Evolutionary conservation across 805 yeast genomes (phyloP), one percentile per base, ranked within the genome.

Genomic region (Candida namnaoensis): DNA sequence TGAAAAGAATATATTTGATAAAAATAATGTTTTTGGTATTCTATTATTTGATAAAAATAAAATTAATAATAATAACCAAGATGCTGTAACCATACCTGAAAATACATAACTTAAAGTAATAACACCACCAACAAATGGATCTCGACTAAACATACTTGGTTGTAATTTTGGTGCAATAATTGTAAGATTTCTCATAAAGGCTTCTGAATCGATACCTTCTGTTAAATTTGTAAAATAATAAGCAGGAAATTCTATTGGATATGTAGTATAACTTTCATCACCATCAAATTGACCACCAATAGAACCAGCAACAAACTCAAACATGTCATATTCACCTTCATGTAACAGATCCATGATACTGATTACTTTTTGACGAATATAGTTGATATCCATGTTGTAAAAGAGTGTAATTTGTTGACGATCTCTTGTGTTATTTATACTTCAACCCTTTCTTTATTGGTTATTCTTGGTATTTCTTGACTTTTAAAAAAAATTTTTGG

Each of bases 41-140:
- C 74, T 63, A 48, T 75, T 75, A 34, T 72, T 75, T 19, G 77
- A 71, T 30, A 85, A 55, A 19, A 74, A 53, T 36, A 82, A 64
- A 32, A 83, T 59, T 14, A 82, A 45, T 39, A 81, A 61, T 25
- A 86, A 64, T 77, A 84, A 76, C 95, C 95, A 86, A 26, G 80
- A 66, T 13, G 81, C 71, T 6, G 77, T 75, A 45, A 78, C 76
- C 15, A 75, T 65, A 0, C 80, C 76, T 41, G 76, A 68, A 5
- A 72, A 53, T n/a, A 72, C 71, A 58, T 76, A 79, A 36, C 74
- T 60, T 4, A 78, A 60, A 35, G 69, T 56, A 3, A 69, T 56
- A 37, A 68, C 64, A 13, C 75, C 64, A 24, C 59, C 55, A 5
- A 51, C 45, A 41, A 69, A 71, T 1, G 50, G 44, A 41, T 70